phyloP scores from a whole-genome alignment of 2,329 filamentous ascomycete species.

The Xylaria sp. region DNA sequence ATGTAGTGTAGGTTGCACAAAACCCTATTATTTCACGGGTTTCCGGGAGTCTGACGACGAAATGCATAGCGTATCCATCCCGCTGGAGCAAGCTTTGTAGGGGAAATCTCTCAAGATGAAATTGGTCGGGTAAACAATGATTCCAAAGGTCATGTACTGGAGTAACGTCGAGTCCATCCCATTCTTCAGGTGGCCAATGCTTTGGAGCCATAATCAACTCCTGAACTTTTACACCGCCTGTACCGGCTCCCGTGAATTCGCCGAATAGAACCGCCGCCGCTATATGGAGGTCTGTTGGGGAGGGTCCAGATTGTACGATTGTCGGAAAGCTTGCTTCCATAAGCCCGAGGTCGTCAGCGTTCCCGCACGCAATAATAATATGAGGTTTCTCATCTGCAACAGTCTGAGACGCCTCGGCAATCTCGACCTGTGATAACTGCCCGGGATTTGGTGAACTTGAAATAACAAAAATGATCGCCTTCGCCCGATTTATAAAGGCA shows the following conservation, averaged over 20 bases:
- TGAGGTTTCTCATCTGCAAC: constrained; percentile 61
- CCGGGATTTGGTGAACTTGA: constrained; percentile 59
- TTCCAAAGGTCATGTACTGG: constrained; percentile 60
- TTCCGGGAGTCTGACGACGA: constrained; percentile 62
- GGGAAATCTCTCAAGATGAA: constrained; percentile 55
- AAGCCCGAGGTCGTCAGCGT: constrained; percentile 53
- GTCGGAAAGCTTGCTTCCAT: constrained; percentile 60
- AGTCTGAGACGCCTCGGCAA: constrained; percentile 58
- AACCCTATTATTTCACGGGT: constrained; percentile 62
- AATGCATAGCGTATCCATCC: constrained; percentile 67
- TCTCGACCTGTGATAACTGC: constrained; percentile 62
- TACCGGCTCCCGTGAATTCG: constrained; percentile 42
- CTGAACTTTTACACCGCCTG: constrained; percentile 43
- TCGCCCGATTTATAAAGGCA: constrained; percentile 69
- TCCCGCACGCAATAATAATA: constrained; percentile 64
- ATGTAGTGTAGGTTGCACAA: constrained; percentile 69
- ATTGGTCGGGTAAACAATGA: constrained; percentile 56
- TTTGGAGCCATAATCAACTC: constrained; percentile 49
- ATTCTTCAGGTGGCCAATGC: constrained; percentile 55
- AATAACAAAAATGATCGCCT: constrained; percentile 69
- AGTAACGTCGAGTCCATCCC: constrained; percentile 50
- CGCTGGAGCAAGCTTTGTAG: constrained; percentile 61
- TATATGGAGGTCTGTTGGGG: constrained; percentile 57
- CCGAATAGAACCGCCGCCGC: constrained; percentile 65
- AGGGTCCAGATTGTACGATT: constrained; percentile 61